phyloP scores from a whole-genome alignment of 805 yeast species.

The Starmera amethionina region DNA sequence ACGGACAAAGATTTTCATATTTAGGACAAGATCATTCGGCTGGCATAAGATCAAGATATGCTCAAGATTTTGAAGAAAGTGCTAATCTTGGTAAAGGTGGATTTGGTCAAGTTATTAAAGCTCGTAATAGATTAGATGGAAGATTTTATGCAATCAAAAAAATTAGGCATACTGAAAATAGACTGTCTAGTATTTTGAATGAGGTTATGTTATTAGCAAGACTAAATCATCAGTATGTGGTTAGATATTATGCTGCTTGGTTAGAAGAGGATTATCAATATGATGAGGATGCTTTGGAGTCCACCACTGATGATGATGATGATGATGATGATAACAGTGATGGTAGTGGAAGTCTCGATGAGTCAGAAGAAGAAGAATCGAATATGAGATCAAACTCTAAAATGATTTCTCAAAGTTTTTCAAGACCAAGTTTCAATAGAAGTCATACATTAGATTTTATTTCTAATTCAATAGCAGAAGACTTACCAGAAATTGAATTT shows the following conservation, averaged over 20 bases:
- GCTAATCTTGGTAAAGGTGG: constrained; percentile 91
- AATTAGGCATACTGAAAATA: constrained; percentile 72
- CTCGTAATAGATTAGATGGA: constrained; percentile 87
- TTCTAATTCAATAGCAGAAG: constrained; percentile 45
- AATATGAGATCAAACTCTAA: constrained; percentile 3
- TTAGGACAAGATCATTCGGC: constrained; percentile 15
- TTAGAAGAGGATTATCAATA: constrained; percentile 55
- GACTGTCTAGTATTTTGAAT: constrained; percentile 69
- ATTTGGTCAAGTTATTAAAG: constrained; percentile 97
- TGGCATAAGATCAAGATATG: constrained; percentile 54
- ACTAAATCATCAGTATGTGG: constrained; percentile 90
- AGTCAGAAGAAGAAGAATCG: constrained; percentile 2
- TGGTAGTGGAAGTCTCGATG: constrained; percentile 2
- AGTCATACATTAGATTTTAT: constrained; percentile 52
- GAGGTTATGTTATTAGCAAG: constrained; percentile 91
- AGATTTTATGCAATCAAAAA: constrained; percentile 91
- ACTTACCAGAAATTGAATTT: constrained; percentile 46
- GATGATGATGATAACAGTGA: constrained; percentile 9
- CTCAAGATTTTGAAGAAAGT: constrained; percentile 90
- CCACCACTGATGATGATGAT: constrained; percentile 22
- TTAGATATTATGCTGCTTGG: constrained; percentile 96
- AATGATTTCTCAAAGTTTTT: constrained; percentile 4
- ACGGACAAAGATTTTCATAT: constrained; percentile 26
- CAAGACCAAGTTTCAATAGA: constrained; percentile 20
- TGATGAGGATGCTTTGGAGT: constrained; percentile 23